A percentile compares a stretch with the other conserved stretches of the same genome.
Conservation (phyloP, 2,329 filamentous ascomycete genomes). For the Venturia pyrina region DNA sequence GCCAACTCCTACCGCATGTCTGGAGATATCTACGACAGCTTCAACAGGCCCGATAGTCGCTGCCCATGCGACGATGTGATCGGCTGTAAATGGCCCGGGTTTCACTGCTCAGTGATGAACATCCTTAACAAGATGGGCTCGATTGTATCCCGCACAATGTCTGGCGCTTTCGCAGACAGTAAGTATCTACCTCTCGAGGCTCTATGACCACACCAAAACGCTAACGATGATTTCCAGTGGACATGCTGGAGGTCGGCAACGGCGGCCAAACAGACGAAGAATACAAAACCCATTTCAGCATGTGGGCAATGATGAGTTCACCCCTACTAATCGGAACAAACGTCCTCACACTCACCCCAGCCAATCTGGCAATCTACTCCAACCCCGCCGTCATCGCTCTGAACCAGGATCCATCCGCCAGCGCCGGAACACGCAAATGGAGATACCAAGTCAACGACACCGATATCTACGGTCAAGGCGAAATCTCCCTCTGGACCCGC, state of each 20-base stretch:
- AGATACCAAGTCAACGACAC: constrained; percentile 31
- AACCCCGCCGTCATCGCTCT: constrained; percentile 42
- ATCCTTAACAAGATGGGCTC: constrained; percentile 39
- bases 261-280: constrained; percentile 30
- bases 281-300: constrained; percentile 35
- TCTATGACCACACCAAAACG: not conserved
- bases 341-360: constrained; percentile 29
- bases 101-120: constrained; percentile 40
- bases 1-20: constrained; percentile 37
- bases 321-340: constrained; percentile 40
- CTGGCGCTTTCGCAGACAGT: constrained; percentile 37
- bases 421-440: constrained; percentile 35
- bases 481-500: constrained; percentile 43
- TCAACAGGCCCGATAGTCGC: constrained; percentile 32
- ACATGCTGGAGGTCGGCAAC: constrained; percentile 41
- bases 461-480: constrained; percentile 34
- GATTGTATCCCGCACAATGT: constrained; percentile 30
- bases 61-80: constrained; percentile 34
- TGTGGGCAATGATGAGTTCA: constrained; percentile 40
- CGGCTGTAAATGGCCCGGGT: constrained; percentile 35
- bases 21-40: constrained; percentile 38
- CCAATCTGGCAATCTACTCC: constrained; percentile 35
- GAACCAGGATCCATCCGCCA: constrained; percentile 36
- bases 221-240: constrained; percentile 19
- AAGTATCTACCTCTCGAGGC: not conserved